These are phyloP conservation scores for Plectosphaerella sp. DNA, from an alignment of 2,329 filamentous ascomycete genomes.

Conservation along the genomic window DNA sequence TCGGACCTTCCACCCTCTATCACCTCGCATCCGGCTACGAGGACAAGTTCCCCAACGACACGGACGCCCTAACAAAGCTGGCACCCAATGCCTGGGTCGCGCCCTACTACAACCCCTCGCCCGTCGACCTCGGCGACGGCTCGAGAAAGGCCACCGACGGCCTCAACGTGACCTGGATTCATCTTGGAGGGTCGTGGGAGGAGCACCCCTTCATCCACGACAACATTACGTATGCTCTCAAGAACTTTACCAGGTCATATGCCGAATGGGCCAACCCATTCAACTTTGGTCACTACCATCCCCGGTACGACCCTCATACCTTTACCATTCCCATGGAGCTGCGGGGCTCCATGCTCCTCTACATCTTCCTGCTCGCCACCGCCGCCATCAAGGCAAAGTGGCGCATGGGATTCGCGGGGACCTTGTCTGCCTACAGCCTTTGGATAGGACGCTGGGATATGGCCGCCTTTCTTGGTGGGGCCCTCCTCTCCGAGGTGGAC, in stretches of 20 bases:
- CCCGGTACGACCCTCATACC: constrained; percentile 35
- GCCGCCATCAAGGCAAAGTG: constrained; percentile 28
- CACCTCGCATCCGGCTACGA: constrained; percentile 13
- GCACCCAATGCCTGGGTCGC: constrained; percentile 2
- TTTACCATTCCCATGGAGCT: constrained; percentile 38
- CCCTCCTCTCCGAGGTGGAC: constrained; percentile 30
- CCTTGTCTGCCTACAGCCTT: constrained; percentile 27
- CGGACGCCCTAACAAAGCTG: constrained; percentile 1
- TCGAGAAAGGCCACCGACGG: constrained; percentile 32
- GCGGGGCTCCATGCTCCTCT: constrained; percentile 33
- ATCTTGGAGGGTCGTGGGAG: constrained; percentile 35
- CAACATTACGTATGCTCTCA: constrained; percentile 29
- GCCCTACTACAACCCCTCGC: constrained; percentile 6
- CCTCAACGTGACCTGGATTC: constrained; percentile 24
- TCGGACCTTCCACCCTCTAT: constrained; percentile 25
- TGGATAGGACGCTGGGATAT: constrained; percentile 33
- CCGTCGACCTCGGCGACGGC: constrained; percentile 9
- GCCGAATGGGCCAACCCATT: constrained; percentile 36
- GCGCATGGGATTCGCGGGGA: constrained; percentile 22
- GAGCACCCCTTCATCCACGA: constrained; percentile 34
- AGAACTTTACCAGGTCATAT: constrained; percentile 31
- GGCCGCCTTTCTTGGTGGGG: constrained; percentile 31
- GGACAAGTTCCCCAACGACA: constrained; percentile 6
- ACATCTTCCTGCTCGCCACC: constrained; percentile 33
- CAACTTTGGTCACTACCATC: constrained; percentile 31